A percentile compares a stretch with the other conserved stretches of the same genome.
These are phyloP conservation scores for Bryoerythrophyllum caledonicum DNA, from an alignment of 225 moss, liverwort and hornwort species.

Conservation along the genomic window DNA sequence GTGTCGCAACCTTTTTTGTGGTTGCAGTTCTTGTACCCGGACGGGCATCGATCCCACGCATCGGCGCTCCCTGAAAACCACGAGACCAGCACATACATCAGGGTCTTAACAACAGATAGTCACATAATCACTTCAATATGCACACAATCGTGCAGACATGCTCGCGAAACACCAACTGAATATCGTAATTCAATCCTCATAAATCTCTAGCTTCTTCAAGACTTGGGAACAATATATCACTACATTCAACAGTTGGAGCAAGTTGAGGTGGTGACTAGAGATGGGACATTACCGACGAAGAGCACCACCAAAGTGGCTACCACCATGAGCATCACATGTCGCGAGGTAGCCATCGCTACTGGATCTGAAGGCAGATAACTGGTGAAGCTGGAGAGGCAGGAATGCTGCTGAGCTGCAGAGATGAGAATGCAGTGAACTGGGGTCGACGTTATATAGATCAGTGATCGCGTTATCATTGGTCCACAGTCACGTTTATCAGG, in stretches of 20 bases:
- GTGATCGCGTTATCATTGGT: too few relatives aligned
- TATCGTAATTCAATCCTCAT: too few relatives aligned
- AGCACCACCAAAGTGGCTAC: not conserved
- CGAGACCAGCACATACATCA: not conserved
- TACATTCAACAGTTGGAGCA: too few relatives aligned
- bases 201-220: too few relatives aligned
- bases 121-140: not conserved
- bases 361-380: not conserved
- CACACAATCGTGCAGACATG: not conserved
- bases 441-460: not conserved
- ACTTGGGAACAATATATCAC: too few relatives aligned
- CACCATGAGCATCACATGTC: not conserved
- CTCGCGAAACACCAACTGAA: too few relatives aligned
- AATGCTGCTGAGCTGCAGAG: not conserved
- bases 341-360: slow-evolving; percentile 9
- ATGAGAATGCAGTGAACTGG: not conserved
- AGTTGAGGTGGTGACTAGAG: not conserved
- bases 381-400: not conserved
- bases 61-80: not conserved
- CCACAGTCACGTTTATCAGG: not conserved
- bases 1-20: slow-evolving; percentile 19
- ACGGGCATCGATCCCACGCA: not conserved
- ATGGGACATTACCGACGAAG: not conserved
- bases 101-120: not conserved
- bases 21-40: slow-evolving; percentile 7